Evolutionary conservation across 768 basidiomycete genomes (phyloP).

Genomic region (Kwoniella dendrophila): DNA sequence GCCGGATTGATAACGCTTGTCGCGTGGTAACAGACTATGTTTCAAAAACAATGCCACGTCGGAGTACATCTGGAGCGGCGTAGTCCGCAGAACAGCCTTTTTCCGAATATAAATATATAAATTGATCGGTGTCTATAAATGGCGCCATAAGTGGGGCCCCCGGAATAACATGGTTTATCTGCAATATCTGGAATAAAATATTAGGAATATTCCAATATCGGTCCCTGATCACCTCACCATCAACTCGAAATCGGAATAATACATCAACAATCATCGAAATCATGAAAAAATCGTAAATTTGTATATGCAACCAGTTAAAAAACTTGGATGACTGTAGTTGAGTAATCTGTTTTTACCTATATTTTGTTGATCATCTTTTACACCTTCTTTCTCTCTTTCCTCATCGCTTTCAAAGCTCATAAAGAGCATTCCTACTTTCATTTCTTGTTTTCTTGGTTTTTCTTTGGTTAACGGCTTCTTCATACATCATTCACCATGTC

Average conservation of each 20-base stretch:
- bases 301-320: not conserved
- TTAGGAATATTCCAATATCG: not conserved
- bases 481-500: conserved; percentile 18
- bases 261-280: not conserved
- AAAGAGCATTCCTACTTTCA: conserved; percentile 4
- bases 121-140: not conserved
- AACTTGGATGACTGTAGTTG: too few species aligned
- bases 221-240: conserved; percentile 10
- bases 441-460: not conserved
- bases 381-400: conserved; percentile 7
- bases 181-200: conserved; percentile 5
- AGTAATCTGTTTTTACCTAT: conserved; percentile 1
- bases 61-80: too few species aligned
- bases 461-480: not conserved
- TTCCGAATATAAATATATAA: not conserved
- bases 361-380: not conserved
- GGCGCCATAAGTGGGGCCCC: not conserved
- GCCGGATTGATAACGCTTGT: too few species aligned
- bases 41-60: too few species aligned
- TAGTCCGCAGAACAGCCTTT: too few species aligned
- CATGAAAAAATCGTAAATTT: too few species aligned
- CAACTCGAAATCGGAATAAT: conserved; percentile 6
- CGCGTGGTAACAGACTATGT: too few species aligned
- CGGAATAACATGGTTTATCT: not conserved
- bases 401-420: conserved; percentile 16